Evolutionary conservation across 352 stramenopile genomes (phyloP).

Genomic region (Globisporangium mamillatum): DNA sequence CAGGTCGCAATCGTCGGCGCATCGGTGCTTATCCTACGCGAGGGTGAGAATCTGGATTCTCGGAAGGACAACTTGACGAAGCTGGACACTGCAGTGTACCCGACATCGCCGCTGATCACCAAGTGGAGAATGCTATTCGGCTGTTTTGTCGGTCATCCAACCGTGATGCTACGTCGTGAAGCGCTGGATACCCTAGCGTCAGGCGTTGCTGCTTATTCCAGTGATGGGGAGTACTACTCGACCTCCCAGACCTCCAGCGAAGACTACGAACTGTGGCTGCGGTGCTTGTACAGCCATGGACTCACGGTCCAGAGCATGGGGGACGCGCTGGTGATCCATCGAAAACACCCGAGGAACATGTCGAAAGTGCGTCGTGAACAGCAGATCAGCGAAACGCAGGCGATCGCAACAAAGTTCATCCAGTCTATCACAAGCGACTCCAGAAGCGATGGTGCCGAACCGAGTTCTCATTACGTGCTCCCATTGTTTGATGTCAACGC

Average conservation of each 20-base stretch:
- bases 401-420: slow-evolving; percentile 17
- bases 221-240: slow-evolving; percentile 29
- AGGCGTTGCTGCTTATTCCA: slow-evolving; percentile 16
- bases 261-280: slow-evolving; percentile 85
- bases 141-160: slow-evolving; percentile 76
- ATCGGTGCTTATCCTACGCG: slow-evolving; percentile 30
- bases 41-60: background rate
- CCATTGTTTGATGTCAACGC: slow-evolving; percentile 12
- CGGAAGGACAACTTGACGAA: background rate
- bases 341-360: slow-evolving; percentile 28
- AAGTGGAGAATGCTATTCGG: slow-evolving; percentile 77
- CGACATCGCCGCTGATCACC: slow-evolving; percentile 53
- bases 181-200: slow-evolving; percentile 28
- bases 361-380: slow-evolving; percentile 20
- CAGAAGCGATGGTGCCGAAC: background rate
- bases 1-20: slow-evolving; percentile 40
- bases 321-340: slow-evolving; percentile 50
- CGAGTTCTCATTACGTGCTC: background rate
- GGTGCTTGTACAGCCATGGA: slow-evolving; percentile 34
- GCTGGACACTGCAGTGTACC: slow-evolving; percentile 37
- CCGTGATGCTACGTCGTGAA: slow-evolving; percentile 68
- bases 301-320: slow-evolving; percentile 52
- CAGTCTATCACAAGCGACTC: background rate
- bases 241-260: slow-evolving; percentile 39
- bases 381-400: slow-evolving; percentile 48